Base-by-base conservation (phyloP, 1,284 basidiomycete genomes). In the Ganoderma sinense region DNA sequence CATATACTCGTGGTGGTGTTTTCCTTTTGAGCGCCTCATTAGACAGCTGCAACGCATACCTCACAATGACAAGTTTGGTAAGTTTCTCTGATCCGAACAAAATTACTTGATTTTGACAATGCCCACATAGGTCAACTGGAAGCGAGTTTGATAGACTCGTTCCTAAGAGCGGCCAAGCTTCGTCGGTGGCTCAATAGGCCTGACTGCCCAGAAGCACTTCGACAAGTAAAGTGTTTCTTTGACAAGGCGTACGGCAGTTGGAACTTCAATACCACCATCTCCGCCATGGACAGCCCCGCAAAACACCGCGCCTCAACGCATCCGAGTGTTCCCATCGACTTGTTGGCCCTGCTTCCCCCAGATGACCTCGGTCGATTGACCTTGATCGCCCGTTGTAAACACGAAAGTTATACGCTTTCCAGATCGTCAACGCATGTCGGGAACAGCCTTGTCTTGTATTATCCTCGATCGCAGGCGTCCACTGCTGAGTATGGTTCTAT, bases 1-100 rank as follows among this genome's bases (percentile, higher is more conserved):
- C 23, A 73, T 80, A 11, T 69, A 72, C 4, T 78, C 76, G 1
- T 83, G 81, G 82, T 80, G 82, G 82, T 75, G 71, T 41, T 81
- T 80, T 69, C 79, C 81, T 2, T 80, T 81, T 66, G 80, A 82
- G 68, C 74, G 79, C 1, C 63, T 81, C 36, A 78, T 82, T 58
- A 80, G 81, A 26, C 62, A 64, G 14, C 43, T 68, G 60, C 67
- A 68, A n/a, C 67, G 67, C 4, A 13, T 64, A 20, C 67, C 67
- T 7, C 62, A 64, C 23, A 68, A 68, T 26, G 55, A 64, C 62
- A 68, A 64, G n/a, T 29, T n/a, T 39, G 65, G 65, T 66, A 20
- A n/a, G 31, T 60, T 36, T 41, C 5, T 29, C 13, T n/a, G 20
- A 62, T 14, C 23, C 14, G 14, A 31, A 39, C 11, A n/a, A 58